Evolutionary conservation across 73 alveolate genomes (phyloP), one percentile per base, ranked within the genome.

Genomic region (Urostyla sp.): DNA sequence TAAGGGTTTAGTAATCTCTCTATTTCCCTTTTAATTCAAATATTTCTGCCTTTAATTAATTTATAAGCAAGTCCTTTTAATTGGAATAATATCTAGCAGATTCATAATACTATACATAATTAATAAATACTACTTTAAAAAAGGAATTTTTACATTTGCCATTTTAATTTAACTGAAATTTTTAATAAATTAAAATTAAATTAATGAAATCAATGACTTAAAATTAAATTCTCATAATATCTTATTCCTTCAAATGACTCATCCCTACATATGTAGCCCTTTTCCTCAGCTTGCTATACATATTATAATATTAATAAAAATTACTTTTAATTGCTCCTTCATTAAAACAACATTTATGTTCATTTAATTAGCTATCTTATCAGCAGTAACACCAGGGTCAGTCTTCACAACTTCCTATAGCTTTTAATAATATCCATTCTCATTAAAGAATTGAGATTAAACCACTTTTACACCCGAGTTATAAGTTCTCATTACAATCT

Each of bases 261-360:
- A 66, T 85, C 93, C 20, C 89, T 48, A 52, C 93, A 85, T 31
- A 85, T 30, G n/a, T 20, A 45, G 20, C 93, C 93, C 45, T 35
- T 30, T 50, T 31, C 52, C 50, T 85, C 93, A 10, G 90, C 93
- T 45, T 46, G 60, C 61, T 50, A 34, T 7, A 38, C n/a, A 43
- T 5, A 63, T 40, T 6, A 63, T 16, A 15, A 35, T 28, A 5
- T 4, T 63, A 3, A 10, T 43, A 1, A 35, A 10, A 58, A 4
- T 58, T 63, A 63, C 79, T 23, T 60, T 63, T 1, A 81, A 15
- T 48, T 61, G 53, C 44, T 81, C 86, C 49, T 59, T 53, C 58
- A 79, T 79, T 26, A 81, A 59, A 1, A 55, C 21, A n/a, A 34
- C 74, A 53, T 72, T 81, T 3, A 81, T 51, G 5, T 36, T 48